Evolutionary conservation across 2,329 filamentous ascomycete genomes (phyloP).

Genomic region (Colletotrichum camelliae): DNA sequence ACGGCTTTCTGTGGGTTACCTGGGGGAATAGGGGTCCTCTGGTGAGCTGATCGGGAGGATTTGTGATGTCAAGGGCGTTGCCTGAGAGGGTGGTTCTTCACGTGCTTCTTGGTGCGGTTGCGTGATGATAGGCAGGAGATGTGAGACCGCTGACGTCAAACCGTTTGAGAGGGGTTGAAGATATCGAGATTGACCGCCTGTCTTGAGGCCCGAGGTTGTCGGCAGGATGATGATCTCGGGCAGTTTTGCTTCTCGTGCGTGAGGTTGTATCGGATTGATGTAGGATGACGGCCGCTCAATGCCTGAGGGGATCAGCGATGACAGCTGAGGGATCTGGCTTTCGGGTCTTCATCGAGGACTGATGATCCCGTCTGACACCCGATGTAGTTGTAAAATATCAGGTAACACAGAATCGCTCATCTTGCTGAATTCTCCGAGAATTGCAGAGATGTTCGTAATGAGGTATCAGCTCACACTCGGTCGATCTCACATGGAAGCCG

Average conservation of each 20-base stretch:
- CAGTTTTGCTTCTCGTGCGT: neutral
- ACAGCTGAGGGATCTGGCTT: neutral
- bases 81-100: neutral
- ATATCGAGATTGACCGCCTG: neutral
- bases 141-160: neutral
- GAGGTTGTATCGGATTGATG: neutral
- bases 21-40: neutral
- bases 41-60: neutral
- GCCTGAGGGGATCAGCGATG: neutral
- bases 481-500: neutral
- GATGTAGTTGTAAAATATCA: neutral
- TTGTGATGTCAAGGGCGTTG: neutral
- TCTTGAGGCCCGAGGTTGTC: neutral
- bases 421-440: neutral
- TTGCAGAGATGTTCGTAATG: neutral
- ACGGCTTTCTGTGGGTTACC: neutral
- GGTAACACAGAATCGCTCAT: neutral
- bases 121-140: neutral
- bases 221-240: neutral
- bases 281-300: neutral
- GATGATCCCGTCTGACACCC: neutral
- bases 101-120: neutral
- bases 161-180: neutral
- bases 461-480: neutral
- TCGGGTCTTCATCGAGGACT: neutral